Evolutionary conservation across 306 rosid species (phyloP).

Genomic region (Phaseolus lunatus): DNA sequence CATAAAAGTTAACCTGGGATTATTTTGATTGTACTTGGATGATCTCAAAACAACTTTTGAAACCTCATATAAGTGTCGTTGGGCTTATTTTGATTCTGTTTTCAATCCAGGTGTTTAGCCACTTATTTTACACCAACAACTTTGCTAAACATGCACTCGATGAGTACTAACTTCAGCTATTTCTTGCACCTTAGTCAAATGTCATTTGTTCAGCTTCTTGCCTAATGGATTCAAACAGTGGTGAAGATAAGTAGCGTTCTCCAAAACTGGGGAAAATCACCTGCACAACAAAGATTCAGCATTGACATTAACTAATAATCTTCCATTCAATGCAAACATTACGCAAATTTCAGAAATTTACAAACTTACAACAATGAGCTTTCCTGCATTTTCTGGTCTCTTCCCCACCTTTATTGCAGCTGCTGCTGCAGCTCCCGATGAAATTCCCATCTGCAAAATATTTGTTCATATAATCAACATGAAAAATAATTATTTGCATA

Average conservation of each 20-base stretch:
- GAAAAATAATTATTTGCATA: background rate
- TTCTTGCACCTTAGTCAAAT: conserved; percentile 42
- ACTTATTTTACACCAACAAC: conserved; percentile 12
- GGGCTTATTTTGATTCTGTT: background rate
- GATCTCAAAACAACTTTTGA: background rate
- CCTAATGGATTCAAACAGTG: conserved; percentile 65
- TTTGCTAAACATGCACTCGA: background rate
- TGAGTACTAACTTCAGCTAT: conserved; percentile 7
- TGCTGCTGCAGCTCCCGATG: conserved; percentile 88
- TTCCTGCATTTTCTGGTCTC: conserved; percentile 78
- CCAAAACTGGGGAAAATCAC: conserved; percentile 70
- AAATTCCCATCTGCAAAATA: conserved; percentile 72
- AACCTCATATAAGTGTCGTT: background rate
- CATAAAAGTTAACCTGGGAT: background rate
- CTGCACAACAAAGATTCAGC: conserved; percentile 48
- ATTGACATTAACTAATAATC: background rate
- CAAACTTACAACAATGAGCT: conserved; percentile 72
- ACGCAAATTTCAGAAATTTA: background rate
- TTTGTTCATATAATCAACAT: background rate
- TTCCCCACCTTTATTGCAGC: conserved; percentile 74
- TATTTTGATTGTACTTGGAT: background rate
- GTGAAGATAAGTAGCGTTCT: conserved; percentile 68
- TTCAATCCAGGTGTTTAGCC: background rate
- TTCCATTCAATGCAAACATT: background rate
- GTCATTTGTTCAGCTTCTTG: conserved; percentile 70